Evolutionary conservation across 352 stramenopile genomes (phyloP), one percentile per base, ranked within the genome.

Genomic region (Pythium rishiriense): DNA sequence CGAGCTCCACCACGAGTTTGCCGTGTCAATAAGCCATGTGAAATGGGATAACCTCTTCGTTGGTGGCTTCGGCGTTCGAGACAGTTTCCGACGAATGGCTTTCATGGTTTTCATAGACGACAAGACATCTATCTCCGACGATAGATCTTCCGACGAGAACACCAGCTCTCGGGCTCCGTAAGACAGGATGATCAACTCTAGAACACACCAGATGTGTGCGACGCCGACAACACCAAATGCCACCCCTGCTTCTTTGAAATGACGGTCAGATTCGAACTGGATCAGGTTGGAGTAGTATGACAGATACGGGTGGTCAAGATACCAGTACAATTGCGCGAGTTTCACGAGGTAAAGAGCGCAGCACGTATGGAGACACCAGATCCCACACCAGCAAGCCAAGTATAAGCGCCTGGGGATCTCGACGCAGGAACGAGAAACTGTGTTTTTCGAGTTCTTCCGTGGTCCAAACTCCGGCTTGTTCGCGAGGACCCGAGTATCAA

Each of bases 231-330:
- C 5, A 33, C 24, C 46, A 24, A 74, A 42, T 2, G 31, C 39
- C 4, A 45, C 54, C 24, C 56, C 57, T 8, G 64, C 35, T 6
- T 61, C 4, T 15, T 28, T 57, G 33, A 74, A 71, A 17, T 74
- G 50, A 5, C 68, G 62, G 4, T 48, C 15, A 19, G 37, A 22
- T 12, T 17, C 11, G n/a, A 62, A 57, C 11, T 35, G 56, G 24
- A 74, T 51, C 21, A 74, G 37, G 29, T 74, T 56, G 45, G 61
- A 57, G 17, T 61, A 74, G 31, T 74, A 74, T 12, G 28, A 53
- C 39, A 71, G 11, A 28, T 68, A 71, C 15, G 68, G 68, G 5
- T 68, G 45, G 22, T 70, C 56, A 21, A 71, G 43, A 33, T 51
- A 70, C 56, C 50, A 67, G 52, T 71, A 71, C 22, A 74, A 28